Conservation (phyloP, 2,329 filamentous ascomycete genomes). For the Thielaviopsis populi region DNA sequence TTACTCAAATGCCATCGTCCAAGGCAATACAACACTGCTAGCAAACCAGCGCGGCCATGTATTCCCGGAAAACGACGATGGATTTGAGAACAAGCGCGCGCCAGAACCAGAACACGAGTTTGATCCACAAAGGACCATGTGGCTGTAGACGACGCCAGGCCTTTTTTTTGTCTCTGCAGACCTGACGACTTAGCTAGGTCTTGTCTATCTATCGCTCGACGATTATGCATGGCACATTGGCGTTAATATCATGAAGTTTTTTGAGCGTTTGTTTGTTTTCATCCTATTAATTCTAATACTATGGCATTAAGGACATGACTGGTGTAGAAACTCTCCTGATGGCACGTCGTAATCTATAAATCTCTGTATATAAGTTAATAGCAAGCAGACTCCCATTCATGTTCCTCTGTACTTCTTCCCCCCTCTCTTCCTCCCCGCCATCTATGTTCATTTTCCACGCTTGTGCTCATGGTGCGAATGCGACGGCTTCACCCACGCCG, state of each 20-base stretch:
- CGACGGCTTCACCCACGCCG: constrained; percentile 25
- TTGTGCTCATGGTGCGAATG: background rate
- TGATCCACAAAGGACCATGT: constrained; percentile 2
- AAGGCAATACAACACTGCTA: constrained; percentile 26
- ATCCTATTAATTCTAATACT: background rate
- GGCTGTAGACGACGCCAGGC: background rate
- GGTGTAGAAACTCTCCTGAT: background rate
- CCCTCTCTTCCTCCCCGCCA: background rate
- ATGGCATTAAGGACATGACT: background rate
- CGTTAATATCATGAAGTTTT: too few relatives aligned
- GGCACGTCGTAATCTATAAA: constrained; percentile 2
- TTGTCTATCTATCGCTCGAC: background rate
- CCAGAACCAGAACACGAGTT: constrained; percentile 5
- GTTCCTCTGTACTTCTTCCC: background rate
- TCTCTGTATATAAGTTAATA: background rate
- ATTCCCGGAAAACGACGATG: constrained; percentile 18
- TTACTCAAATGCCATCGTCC: constrained; percentile 26
- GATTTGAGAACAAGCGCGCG: background rate
- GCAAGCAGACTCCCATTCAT: background rate
- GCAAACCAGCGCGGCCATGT: constrained; percentile 33
- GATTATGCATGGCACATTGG: too few relatives aligned
- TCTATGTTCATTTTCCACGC: background rate
- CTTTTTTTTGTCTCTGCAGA: too few relatives aligned
- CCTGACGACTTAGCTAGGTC: too few relatives aligned
- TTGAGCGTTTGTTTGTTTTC: background rate